phyloP scores from a whole-genome alignment of 192 early-diverging fungal species.

The Endogone sp. region DNA sequence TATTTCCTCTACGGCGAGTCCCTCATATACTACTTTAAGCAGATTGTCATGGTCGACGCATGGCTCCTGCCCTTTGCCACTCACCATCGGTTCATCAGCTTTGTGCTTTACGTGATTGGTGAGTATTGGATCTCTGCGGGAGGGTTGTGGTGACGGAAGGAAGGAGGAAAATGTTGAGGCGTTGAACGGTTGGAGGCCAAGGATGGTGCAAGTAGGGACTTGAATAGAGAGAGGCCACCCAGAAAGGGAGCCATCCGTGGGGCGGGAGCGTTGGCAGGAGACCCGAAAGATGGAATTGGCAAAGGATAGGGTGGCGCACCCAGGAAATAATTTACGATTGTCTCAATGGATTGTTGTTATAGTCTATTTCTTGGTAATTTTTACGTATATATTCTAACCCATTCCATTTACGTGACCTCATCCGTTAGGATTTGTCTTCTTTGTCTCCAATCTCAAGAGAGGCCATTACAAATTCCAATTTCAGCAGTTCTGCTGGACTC shows the following conservation, averaged over 20 bases:
- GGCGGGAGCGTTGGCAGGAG: no score
- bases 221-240: no score
- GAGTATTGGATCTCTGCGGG: constrained; percentile 11
- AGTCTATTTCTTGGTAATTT: no score
- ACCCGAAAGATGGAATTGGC: no score
- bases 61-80: constrained; percentile 80
- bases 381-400: no score
- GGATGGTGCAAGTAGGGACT: no score
- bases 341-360: no score
- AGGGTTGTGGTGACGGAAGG: neutral
- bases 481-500: constrained; percentile 95
- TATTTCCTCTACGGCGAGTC: constrained; percentile 96
- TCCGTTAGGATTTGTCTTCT: constrained; percentile 76
- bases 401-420: neutral
- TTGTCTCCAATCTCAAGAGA: constrained; percentile 91
- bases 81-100: constrained; percentile 93
- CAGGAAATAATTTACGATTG: no score
- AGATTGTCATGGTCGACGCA: constrained; percentile 78
- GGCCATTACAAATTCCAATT: constrained; percentile 95
- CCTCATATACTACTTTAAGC: constrained; percentile 85
- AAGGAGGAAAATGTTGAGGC: neutral
- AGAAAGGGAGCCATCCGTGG: no score
- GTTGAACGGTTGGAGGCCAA: neutral
- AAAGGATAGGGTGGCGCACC: no score
- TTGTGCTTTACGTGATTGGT: constrained; percentile 83